Percentiles rank a stretch among this genome's conserved stretches.
These are phyloP conservation scores for Aspergillus sp. DNA, from an alignment of 2,329 filamentous ascomycete genomes.

Conservation along the genomic window DNA sequence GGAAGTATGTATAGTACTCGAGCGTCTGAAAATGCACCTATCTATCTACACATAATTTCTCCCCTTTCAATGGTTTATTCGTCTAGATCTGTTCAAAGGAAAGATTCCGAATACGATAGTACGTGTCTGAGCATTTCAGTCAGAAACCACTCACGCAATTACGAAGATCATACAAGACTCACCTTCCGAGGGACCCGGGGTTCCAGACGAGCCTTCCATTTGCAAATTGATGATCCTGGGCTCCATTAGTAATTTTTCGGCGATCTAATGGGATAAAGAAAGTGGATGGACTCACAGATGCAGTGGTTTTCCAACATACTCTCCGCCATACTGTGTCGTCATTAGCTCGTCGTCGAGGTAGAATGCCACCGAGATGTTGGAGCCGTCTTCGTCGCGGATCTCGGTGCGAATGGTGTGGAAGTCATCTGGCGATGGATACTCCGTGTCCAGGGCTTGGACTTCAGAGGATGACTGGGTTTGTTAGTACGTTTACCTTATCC, in stretches of 20 bases:
- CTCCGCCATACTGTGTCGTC: conserved; percentile 52
- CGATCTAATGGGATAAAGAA: not conserved
- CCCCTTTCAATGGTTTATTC: not conserved
- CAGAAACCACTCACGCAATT: not conserved
- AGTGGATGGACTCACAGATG: conserved; percentile 16
- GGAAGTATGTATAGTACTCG: too few species aligned
- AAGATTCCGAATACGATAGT: conserved; percentile 12
- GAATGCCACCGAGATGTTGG: conserved; percentile 54
- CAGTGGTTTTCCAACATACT: conserved; percentile 50
- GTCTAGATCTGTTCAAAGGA: conserved; percentile 7
- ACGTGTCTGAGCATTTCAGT: conserved; percentile 4
- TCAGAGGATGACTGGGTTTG: conserved; percentile 39
- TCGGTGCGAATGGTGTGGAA: conserved; percentile 55
- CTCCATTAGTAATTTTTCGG: not conserved
- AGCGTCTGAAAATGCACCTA: too few species aligned
- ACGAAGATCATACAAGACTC: not conserved
- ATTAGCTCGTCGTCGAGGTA: conserved; percentile 54
- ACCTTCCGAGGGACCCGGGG: conserved; percentile 14
- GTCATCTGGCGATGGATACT: conserved; percentile 46
- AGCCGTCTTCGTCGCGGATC: conserved; percentile 52
- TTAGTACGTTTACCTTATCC: not conserved
- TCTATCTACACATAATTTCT: too few species aligned
- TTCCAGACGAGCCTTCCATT: conserved; percentile 24
- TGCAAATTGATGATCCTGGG: conserved; percentile 25
- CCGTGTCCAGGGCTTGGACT: conserved; percentile 49